Conservation (phyloP, 1,284 basidiomycete genomes). For the Marasmius sp. region DNA sequence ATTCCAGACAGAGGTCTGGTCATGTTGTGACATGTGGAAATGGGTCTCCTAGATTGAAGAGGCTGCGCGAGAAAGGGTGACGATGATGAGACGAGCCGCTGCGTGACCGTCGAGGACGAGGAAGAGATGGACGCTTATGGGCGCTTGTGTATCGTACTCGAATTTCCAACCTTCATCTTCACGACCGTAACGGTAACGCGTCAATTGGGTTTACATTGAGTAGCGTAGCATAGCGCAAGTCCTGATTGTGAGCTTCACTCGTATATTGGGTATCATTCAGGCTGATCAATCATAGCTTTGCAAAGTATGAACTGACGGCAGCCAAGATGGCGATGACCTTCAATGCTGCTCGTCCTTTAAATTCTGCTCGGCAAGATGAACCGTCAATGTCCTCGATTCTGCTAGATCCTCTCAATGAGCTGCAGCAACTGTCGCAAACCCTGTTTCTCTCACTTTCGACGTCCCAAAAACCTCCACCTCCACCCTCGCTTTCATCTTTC, state of each 20-base stretch:
- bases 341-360: not conserved
- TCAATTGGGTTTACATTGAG: no score
- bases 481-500: constrained; percentile 63
- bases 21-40: not conserved
- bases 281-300: no score
- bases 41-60: no score
- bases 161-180: no score
- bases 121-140: no score
- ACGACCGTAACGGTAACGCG: no score
- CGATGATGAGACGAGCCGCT: not conserved
- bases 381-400: constrained; percentile 56
- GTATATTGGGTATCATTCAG: no score
- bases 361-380: constrained; percentile 2
- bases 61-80: no score
- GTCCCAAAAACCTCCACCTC: constrained; percentile 55
- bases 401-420: constrained; percentile 59
- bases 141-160: no score
- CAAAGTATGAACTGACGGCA: not conserved
- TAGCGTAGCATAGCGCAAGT: no score
- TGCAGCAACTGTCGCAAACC: constrained; percentile 64
- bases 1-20: not conserved
- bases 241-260: no score
- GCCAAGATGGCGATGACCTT: not conserved
- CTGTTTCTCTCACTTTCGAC: constrained; percentile 75
- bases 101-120: no score